Conservation (phyloP, 2,329 filamentous ascomycete species). For the Cladosporium velox region DNA sequence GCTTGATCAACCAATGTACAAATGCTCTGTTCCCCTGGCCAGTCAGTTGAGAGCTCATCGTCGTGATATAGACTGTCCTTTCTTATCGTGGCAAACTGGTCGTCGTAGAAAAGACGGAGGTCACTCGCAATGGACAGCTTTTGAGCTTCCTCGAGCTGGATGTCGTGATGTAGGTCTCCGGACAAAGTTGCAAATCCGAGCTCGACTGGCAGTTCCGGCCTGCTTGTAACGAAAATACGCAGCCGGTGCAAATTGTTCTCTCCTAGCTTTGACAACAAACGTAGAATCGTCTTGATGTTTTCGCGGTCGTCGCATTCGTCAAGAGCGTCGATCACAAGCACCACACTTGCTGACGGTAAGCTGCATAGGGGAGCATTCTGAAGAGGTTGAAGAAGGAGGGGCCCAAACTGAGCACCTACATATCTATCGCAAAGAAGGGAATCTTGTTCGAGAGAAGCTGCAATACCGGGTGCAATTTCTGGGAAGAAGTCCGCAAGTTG, state of each 20-base stretch:
- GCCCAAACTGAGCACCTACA: slow-evolving; percentile 22
- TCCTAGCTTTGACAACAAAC: slow-evolving; percentile 23
- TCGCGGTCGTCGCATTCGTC: slow-evolving; percentile 35
- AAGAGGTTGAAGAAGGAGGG: slow-evolving; percentile 22
- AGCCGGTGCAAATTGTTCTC: slow-evolving; percentile 20
- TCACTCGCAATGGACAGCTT: slow-evolving; percentile 32
- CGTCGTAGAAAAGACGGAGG: slow-evolving; percentile 29
- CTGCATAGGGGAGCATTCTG: background rate
- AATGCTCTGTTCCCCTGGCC: background rate
- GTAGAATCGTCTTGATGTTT: slow-evolving; percentile 20
- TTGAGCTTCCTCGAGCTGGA: slow-evolving; percentile 28
- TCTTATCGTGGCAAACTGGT: background rate
- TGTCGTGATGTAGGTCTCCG: slow-evolving; percentile 23
- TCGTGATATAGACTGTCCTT: background rate
- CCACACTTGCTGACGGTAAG: background rate
- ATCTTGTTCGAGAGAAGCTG: background rate
- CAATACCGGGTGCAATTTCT: background rate
- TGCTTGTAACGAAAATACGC: slow-evolving; percentile 31
- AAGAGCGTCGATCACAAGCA: slow-evolving; percentile 35
- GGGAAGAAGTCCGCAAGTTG: slow-evolving; percentile 22
- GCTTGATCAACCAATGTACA: background rate
- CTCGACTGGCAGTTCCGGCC: slow-evolving; percentile 29
- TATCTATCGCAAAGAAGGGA: background rate
- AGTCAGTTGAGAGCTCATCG: background rate
- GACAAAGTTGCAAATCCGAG: slow-evolving; percentile 24